Evolutionary conservation across 768 basidiomycete species (phyloP).

Genomic region (Dendrothele bispora): DNA sequence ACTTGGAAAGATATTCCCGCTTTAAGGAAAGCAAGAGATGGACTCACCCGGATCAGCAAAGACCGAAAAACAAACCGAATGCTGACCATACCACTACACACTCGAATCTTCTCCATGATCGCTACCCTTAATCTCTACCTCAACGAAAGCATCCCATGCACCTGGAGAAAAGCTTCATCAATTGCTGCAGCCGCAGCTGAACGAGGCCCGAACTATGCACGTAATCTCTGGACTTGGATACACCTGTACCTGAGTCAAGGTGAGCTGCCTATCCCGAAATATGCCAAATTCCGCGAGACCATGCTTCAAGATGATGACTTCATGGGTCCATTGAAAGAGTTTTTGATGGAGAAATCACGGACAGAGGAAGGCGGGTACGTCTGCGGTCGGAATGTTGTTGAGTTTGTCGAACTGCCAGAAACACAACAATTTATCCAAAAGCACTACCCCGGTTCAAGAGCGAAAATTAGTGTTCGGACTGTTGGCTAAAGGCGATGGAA

Average conservation of each 20-base stretch:
- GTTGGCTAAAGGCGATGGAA: constrained; percentile 32
- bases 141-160: constrained; percentile 24
- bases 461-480: too few relatives aligned
- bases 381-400: constrained; percentile 27
- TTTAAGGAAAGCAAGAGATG: too few relatives aligned
- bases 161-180: constrained; percentile 33
- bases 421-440: constrained; percentile 21
- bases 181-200: constrained; percentile 26
- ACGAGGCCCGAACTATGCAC: constrained; percentile 24
- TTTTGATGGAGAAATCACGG: constrained; percentile 24
- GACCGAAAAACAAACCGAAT: too few relatives aligned
- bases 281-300: constrained; percentile 16
- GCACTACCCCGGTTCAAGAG: constrained; percentile 27
- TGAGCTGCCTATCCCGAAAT: constrained; percentile 26
- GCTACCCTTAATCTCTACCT: constrained; percentile 34
- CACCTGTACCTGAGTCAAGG: constrained; percentile 16
- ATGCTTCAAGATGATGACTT: constrained; percentile 35
- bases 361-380: constrained; percentile 27
- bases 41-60: too few relatives aligned
- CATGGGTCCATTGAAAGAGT: constrained; percentile 20
- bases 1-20: too few relatives aligned
- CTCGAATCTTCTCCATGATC: too few relatives aligned
- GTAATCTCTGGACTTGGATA: constrained; percentile 30
- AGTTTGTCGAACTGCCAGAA: constrained; percentile 23
- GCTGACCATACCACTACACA: too few relatives aligned